Conservation (phyloP, 2,329 filamentous ascomycete genomes). For the Botrytis cinerea region DNA sequence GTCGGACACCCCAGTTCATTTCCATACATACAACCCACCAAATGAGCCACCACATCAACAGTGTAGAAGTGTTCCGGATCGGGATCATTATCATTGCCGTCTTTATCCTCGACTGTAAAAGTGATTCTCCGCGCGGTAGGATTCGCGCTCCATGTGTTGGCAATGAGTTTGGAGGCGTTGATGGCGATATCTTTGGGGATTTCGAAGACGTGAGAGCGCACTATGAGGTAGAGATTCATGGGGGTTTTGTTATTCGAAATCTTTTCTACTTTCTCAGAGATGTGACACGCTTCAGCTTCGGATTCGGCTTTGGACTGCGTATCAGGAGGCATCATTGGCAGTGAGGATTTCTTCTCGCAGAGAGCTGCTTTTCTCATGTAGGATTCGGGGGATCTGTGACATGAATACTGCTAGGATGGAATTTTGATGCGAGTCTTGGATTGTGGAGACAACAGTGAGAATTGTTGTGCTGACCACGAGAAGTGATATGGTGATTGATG, state of each 20-base stretch:
- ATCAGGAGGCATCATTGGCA: not conserved
- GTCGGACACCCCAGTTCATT: not conserved
- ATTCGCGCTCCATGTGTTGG: not conserved
- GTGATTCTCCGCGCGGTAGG: not conserved
- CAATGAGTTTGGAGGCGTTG: not conserved
- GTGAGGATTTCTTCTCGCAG: not conserved
- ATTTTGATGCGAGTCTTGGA: not conserved
- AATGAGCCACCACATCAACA: not conserved
- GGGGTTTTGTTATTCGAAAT: rapidly evolving
- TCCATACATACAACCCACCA: not conserved
- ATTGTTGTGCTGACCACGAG: not conserved
- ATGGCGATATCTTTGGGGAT: not conserved
- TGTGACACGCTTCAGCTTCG: not conserved
- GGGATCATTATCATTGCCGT: not conserved
- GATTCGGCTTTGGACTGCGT: not conserved
- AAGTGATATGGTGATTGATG: not conserved
- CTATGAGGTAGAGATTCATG: not conserved
- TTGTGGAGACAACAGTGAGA: not conserved
- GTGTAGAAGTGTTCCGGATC: not conserved
- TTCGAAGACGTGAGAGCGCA: not conserved
- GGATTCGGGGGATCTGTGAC: not conserved
- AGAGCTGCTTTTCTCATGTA: not conserved
- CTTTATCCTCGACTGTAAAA: not conserved
- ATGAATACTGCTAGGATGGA: not conserved
- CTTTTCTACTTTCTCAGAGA: not conserved